Base-by-base conservation (phyloP, 306 rosid genomes). In the Acacia confusa region DNA sequence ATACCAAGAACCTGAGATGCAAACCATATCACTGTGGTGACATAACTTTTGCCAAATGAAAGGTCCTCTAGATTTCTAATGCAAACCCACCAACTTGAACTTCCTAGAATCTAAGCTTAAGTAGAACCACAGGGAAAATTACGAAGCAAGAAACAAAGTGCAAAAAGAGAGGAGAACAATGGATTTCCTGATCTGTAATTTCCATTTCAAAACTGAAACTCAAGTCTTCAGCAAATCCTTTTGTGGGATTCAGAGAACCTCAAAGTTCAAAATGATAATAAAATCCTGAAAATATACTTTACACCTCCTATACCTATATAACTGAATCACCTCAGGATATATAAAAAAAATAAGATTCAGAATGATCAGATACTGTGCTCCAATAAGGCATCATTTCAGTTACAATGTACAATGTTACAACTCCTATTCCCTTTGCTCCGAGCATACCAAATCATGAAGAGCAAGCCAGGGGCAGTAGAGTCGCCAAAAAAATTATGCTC, bases 231-330 rank as follows among this genome's bases (percentile, higher is more conserved):
- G 69, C 27, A 63, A 28, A 28, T 28, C 69, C 17, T 61, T 63
- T 63, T 28, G 69, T 7, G 17, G 69, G 40, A 5, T 28, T 28
- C 11, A 28, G 38, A 19, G 41, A 36, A 44, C 43, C 17, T 53
- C 30, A 13, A 61, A 61, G 69, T 20, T 40, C 60, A 70, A 70
- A 69, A 70, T 64, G 70, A 40, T 45, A 40, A n/a, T 57, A 82
- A 50, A 50, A 65, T 52, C 28, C 13, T 27, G 57, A 44, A 44
- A 60, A 3, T 22, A 44, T 22, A n/a, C 61, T 44, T 47, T 30
- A 58, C 20, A 71, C 10, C 14, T 16, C 4, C 14, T 16, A 71
- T 27, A 15, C 6, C 41, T 27, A 48, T 27, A 25, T 6, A n/a
- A 72, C 24, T 44, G 38, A 44, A 19, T 27, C 38, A 25, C 11